Evolutionary conservation across 495 filamentous ascomycete species (phyloP).

Genomic region (Hypomontagnella monticulosa): DNA sequence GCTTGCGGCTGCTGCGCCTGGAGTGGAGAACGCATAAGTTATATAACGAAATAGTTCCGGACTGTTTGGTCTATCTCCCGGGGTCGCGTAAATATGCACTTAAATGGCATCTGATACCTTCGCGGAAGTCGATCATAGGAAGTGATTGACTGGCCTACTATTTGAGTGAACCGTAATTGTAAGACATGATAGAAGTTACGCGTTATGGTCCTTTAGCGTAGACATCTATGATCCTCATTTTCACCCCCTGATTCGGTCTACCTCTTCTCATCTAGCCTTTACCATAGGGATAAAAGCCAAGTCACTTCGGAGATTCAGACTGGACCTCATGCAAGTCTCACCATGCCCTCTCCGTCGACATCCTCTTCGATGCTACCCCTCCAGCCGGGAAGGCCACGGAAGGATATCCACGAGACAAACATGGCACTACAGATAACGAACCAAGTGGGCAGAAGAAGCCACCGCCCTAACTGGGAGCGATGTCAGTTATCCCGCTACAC

Average conservation of each 20-base stretch:
- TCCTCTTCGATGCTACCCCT: neutral
- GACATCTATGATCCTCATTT: no score
- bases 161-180: no score
- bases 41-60: neutral
- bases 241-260: no score
- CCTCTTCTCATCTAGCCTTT: no score
- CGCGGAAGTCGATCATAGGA: no score
- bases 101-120: no score
- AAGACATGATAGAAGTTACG: no score
- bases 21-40: constrained; percentile 43
- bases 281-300: neutral
- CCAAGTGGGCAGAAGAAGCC: constrained; percentile 3
- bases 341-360: neutral
- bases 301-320: neutral
- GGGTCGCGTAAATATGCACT: no score
- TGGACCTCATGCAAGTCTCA: neutral
- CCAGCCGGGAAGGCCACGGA: constrained; percentile 2
- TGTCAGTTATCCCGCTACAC: neutral
- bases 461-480: neutral
- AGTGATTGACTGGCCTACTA: no score
- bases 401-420: constrained; percentile 2
- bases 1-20: constrained; percentile 45
- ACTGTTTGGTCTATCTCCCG: neutral
- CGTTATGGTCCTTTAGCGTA: no score
- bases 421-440: neutral